Evolutionary conservation across 1,284 basidiomycete species (phyloP), one percentile per base, ranked within the genome.

Genomic region (Microbotryomycetes sp.): DNA sequence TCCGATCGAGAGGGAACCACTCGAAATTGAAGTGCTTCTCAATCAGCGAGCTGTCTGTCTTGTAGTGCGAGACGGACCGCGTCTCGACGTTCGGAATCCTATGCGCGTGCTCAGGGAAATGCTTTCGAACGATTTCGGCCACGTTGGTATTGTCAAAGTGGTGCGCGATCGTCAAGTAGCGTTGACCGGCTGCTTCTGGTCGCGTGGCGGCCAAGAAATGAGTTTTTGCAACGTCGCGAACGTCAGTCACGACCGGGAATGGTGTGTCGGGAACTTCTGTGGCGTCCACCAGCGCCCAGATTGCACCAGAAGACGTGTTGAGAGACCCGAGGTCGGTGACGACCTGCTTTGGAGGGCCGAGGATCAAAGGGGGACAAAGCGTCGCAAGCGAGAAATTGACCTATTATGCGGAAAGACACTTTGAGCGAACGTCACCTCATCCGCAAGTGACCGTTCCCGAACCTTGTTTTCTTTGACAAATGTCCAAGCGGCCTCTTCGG

Each of bases 201-300:
- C 78, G 78, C 41, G 79, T 76, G 1, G 86, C 75, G 0, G 84
- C 82, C 9, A 78, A 75, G 4, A 80, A 75, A 65, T 87, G 85
- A 0, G 81, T 82, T 5, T 78, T 74, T 0, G 82, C 85, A 21
- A 86, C 76, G 67, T 86, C 83, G 15, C 83, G 78, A 1, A 85
- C 84, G 63, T 86, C 83, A 35, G 85, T 79, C 75, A 78, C 85
- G 72, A 68, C 53, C 9, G 57, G 58, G 57, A 51, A 75, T 69
- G 18, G 68, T 30, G 57, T 53, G 29, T 58, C 55, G 4, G 57
- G 56, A 3, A 65, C 59, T 59, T 78, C 72, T 27, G 69, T 73
- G 23, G 77, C 78, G 26, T 74, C 73, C 30, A 77, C 64, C 69
- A 78, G 73, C 7, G 61, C 65, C 71, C 76, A 78, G 54, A 80